phyloP scores from a whole-genome alignment of 2,329 filamentous ascomycete species.

The Calonectria multiphialidica region DNA sequence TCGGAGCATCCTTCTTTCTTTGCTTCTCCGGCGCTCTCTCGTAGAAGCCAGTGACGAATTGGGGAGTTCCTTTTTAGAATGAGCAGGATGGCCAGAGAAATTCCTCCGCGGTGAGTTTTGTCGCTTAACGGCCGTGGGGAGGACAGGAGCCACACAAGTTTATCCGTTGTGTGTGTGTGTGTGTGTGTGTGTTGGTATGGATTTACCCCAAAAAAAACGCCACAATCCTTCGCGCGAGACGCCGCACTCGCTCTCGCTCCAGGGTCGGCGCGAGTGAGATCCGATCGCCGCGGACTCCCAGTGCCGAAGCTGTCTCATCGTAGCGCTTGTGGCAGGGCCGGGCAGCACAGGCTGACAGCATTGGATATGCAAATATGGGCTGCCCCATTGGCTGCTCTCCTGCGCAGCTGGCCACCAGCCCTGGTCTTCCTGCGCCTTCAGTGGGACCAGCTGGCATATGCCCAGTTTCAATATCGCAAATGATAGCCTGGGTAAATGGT shows the following conservation, averaged over 20 bases:
- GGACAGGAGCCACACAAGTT: neutral
- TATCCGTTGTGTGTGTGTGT: no score
- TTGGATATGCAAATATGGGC: neutral
- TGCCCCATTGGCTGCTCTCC: neutral
- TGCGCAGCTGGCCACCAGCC: neutral
- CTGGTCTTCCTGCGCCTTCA: neutral
- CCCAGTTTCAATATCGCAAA: neutral
- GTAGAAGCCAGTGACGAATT: neutral
- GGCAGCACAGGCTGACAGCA: neutral
- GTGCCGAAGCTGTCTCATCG: no score
- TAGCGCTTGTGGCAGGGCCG: neutral
- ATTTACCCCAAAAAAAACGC: neutral
- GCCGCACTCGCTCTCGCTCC: neutral
- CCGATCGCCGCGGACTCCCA: neutral
- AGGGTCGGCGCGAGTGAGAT: neutral
- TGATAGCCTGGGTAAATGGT: neutral
- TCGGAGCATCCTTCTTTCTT: neutral
- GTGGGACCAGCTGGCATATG: neutral
- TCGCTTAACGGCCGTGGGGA: no score
- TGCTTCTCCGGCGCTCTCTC: no score
- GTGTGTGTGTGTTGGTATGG: no score
- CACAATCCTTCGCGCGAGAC: neutral
- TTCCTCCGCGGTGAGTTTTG: no score
- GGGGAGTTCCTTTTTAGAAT: neutral
- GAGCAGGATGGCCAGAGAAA: no score